These are phyloP conservation scores for Annona cherimola DNA, from an alignment of 164 flowering plant species.

Conservation along the genomic window DNA sequence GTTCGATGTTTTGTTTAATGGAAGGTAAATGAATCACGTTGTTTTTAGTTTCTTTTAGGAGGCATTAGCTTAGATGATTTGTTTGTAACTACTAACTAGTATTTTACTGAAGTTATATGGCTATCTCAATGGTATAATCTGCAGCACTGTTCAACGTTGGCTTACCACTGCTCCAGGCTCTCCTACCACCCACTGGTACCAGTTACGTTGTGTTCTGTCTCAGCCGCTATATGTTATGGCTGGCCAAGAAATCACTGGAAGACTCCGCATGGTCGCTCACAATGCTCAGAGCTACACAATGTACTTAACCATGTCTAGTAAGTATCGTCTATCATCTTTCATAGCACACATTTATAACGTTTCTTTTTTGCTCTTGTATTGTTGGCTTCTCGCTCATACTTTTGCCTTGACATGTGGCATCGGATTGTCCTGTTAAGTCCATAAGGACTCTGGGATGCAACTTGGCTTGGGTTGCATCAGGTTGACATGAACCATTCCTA, in stretches of 20 bases:
- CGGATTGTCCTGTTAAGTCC: neutral
- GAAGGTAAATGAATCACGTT: constrained; percentile 49
- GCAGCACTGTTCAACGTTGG: constrained; percentile 86
- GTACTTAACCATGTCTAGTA: constrained; percentile 80
- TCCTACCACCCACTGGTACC: constrained; percentile 99
- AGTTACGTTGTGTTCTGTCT: constrained; percentile 84
- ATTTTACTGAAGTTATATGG: neutral
- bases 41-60: neutral
- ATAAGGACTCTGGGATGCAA: no score
- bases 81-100: neutral
- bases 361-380: neutral
- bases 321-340: neutral
- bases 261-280: constrained; percentile 85
- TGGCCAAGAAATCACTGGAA: constrained; percentile 92
- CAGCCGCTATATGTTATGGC: constrained; percentile 98
- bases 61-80: neutral
- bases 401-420: neutral
- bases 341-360: neutral
- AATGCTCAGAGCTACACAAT: constrained; percentile 94
- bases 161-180: constrained; percentile 96
- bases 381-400: neutral
- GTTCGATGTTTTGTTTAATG: constrained; percentile 95
- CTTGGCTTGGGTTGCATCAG: no score
- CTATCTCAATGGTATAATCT: constrained; percentile 9
- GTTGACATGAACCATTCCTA: no score